Base-by-base conservation (phyloP, 1,284 basidiomycete genomes). In the Bondarzewia mesenterica region DNA sequence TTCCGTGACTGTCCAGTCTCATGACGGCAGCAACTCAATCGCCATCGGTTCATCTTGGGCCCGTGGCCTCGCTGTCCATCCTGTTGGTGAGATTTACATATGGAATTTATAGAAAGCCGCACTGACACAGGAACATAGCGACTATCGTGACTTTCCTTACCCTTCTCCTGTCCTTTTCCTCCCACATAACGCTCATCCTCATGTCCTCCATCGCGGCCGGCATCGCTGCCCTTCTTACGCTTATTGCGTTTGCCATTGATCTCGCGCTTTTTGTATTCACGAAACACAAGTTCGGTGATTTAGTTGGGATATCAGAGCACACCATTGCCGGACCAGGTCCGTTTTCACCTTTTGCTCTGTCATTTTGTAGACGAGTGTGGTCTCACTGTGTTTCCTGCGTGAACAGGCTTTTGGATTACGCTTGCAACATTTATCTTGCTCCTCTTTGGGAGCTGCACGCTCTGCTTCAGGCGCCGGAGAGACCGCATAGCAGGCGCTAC, bases 231-330 rank as follows among this genome's bases (percentile, higher is more conserved):
- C 52, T 74, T 26, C 56, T 88, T 45, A 76, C 83, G 5, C 67
- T 88, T 48, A 75, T 88, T 52, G 80, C 84, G 1, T 86, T 88
- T 60, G 73, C 74, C 32, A 76, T 83, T 58, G 85, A 89, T 61
- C 81, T 89, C 55, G 82, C 82, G n/a, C 73, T 89, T 15, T 82
- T 70, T 57, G 78, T 70, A 1, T 78, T 72, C 50, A 72, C 82
- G 46, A 78, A 75, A 58, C 69, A 80, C 51, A 65, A 80, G 54
- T 69, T 82, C 52, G 60, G 64, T 42, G 70, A 74, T 45, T 67
- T 86, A 16, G 53, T 62, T 23, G 68, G 68, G 46, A 65, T 75
- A 18, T 55, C 53, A 22, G 65, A 67, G 3, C 63, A 62, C 35
- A 82, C 80, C 10, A 66, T 68, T 49, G 72, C 81, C n/a, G 78